These are phyloP conservation scores for Xylaria sp. DNA, from an alignment of 2,329 filamentous ascomycete genomes.

Conservation along the genomic window DNA sequence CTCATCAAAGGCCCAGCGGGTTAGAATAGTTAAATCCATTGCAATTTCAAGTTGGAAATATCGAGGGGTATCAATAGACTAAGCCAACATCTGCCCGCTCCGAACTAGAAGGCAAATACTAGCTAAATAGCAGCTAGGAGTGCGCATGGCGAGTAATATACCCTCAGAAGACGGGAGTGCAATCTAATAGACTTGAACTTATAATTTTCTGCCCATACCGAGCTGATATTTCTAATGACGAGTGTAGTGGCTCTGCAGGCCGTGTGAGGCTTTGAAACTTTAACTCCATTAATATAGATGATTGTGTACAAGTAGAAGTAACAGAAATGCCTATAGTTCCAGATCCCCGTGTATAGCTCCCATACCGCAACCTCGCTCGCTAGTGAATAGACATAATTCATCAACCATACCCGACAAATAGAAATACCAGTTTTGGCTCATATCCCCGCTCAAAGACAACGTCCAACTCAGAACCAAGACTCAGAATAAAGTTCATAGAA, in stretches of 20 bases:
- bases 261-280: not conserved
- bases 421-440: constrained; percentile 21
- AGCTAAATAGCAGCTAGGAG: no score
- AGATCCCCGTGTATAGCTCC: constrained; percentile 23
- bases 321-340: constrained; percentile 13
- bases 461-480: constrained; percentile 16
- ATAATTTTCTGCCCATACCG: no score
- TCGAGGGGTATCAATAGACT: no score
- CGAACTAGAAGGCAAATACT: no score
- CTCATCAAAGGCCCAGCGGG: no score
- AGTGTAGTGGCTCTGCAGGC: not conserved
- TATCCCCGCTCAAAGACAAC: constrained; percentile 3
- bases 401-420: constrained; percentile 41
- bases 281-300: constrained; percentile 26
- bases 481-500: constrained; percentile 43
- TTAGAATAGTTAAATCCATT: no score
- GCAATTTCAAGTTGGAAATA: no score
- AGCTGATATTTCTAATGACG: not conserved
- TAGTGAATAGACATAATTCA: constrained; percentile 37
- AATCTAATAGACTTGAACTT: no score
- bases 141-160: no score
- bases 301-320: constrained; percentile 3
- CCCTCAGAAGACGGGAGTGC: no score
- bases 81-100: no score
- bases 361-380: constrained; percentile 6